Evolutionary conservation across 805 yeast species (phyloP).

Genomic region (Candida corydali): DNA sequence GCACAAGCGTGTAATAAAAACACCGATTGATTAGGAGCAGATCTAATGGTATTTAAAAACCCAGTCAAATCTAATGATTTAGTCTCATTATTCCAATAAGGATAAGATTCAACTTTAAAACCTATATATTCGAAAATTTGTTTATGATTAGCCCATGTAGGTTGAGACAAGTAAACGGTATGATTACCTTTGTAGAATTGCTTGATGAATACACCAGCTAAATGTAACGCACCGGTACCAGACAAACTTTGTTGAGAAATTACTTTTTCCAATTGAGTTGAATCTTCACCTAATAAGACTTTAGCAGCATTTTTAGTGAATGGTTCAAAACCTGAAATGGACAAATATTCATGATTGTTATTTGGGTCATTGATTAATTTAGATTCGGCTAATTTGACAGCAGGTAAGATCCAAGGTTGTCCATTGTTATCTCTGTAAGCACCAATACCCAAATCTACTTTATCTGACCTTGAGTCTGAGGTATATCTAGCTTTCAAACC

Average conservation of each 20-base stretch:
- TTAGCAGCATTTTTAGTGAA: slow-evolving; percentile 69
- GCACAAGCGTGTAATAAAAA: slow-evolving; percentile 93
- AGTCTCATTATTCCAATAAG: slow-evolving; percentile 77
- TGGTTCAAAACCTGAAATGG: slow-evolving; percentile 71
- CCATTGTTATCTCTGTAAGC: slow-evolving; percentile 69
- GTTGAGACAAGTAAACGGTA: slow-evolving; percentile 69
- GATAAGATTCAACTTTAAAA: slow-evolving; percentile 62
- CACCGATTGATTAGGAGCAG: slow-evolving; percentile 72
- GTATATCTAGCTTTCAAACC: slow-evolving; percentile 67
- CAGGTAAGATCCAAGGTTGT: slow-evolving; percentile 68
- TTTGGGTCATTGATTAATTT: slow-evolving; percentile 53
- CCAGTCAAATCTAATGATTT: slow-evolving; percentile 73
- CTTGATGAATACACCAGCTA: slow-evolving; percentile 70
- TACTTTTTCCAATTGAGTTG: slow-evolving; percentile 47
- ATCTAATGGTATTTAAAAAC: slow-evolving; percentile 54
- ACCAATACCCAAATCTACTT: slow-evolving; percentile 86
- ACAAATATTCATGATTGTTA: slow-evolving; percentile 83
- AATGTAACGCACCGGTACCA: slow-evolving; percentile 89
- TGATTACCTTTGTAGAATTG: slow-evolving; percentile 40
- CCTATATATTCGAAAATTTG: slow-evolving; percentile 76
- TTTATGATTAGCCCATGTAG: slow-evolving; percentile 98
- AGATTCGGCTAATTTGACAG: slow-evolving; percentile 66
- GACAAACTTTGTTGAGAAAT: slow-evolving; percentile 74
- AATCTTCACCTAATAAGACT: slow-evolving; percentile 64
- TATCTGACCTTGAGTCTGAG: slow-evolving; percentile 54